Conservation (phyloP, 2,329 filamentous ascomycete species). For the Dactylellina haptotyla region DNA sequence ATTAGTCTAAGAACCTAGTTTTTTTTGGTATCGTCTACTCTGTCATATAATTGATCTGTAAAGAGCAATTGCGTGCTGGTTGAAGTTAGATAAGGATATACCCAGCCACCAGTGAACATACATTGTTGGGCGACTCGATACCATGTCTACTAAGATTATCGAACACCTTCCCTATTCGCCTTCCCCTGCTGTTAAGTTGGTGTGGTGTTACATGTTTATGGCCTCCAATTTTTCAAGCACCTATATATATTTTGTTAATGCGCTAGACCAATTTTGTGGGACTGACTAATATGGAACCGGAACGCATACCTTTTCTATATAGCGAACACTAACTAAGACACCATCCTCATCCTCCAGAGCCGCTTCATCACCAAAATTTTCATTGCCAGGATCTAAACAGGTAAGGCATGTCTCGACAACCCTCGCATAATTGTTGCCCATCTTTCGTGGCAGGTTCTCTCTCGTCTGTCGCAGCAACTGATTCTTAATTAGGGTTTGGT, state of each 20-base stretch:
- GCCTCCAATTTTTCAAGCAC: not conserved
- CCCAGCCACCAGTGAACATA: too few relatives aligned
- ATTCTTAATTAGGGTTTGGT: not conserved
- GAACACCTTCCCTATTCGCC: too few relatives aligned
- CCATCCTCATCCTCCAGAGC: constrained; percentile 59
- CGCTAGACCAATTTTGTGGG: not conserved
- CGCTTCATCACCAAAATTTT: constrained; percentile 58
- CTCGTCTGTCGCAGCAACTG: constrained; percentile 8
- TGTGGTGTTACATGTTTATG: constrained; percentile 4
- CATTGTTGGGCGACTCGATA: too few relatives aligned
- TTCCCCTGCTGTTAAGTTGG: too few relatives aligned
- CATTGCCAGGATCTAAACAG: constrained; percentile 59
- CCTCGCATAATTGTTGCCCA: constrained; percentile 59
- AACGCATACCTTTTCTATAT: constrained; percentile 58
- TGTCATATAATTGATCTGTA: too few relatives aligned
- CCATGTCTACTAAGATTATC: too few relatives aligned
- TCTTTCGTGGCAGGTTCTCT: constrained; percentile 54
- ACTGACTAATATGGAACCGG: not conserved
- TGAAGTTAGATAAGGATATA: too few relatives aligned
- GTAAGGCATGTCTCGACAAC: constrained; percentile 61
- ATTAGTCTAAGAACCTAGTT: too few relatives aligned
- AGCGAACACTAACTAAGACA: constrained; percentile 58
- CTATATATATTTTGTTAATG: not conserved
- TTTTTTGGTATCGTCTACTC: too few relatives aligned
- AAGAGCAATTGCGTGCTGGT: too few relatives aligned